Percentiles rank a stretch among this genome's conserved stretches.
phyloP scores from a whole-genome alignment of 192 early-diverging fungal genomes.

The Funneliformis mosseae region DNA sequence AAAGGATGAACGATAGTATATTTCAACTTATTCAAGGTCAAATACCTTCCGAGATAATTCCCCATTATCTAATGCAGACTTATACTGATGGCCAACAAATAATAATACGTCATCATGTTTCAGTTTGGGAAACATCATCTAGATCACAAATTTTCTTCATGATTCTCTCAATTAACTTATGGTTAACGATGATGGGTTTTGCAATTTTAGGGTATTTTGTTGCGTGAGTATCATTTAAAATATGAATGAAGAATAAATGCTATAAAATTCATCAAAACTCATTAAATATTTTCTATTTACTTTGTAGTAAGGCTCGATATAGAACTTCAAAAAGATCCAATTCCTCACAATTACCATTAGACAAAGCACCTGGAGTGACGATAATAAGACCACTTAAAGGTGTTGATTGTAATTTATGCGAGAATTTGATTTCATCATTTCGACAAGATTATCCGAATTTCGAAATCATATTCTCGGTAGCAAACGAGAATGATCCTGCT shows the following conservation, averaged over 20 bases:
- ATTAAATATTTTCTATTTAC: not conserved
- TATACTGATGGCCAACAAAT: constrained; percentile 5
- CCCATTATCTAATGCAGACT: not conserved
- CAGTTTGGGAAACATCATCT: constrained; percentile 43
- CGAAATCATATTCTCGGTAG: constrained; percentile 91
- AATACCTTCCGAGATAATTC: not conserved
- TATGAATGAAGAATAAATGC: no score
- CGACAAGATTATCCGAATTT: constrained; percentile 83
- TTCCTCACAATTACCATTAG: constrained; percentile 45
- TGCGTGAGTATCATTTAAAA: constrained; percentile 20
- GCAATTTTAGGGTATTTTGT: not conserved
- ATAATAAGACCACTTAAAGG: constrained; percentile 96
- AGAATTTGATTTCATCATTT: constrained; percentile 86
- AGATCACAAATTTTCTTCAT: constrained; percentile 43
- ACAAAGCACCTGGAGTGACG: constrained; percentile 74
- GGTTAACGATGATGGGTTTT: constrained; percentile 37
- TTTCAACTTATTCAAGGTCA: constrained; percentile 15
- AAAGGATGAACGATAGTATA: not conserved
- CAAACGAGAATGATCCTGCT: constrained; percentile 79
- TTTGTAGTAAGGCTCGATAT: constrained; percentile 42
- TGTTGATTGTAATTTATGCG: constrained; percentile 78
- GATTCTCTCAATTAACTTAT: constrained; percentile 44
- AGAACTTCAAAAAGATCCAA: constrained; percentile 36
- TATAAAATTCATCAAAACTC: no score
- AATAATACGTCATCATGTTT: constrained; percentile 23